These are phyloP conservation scores for Lentinula edodes DNA, from an alignment of 768 basidiomycete species.

Conservation along the genomic window DNA sequence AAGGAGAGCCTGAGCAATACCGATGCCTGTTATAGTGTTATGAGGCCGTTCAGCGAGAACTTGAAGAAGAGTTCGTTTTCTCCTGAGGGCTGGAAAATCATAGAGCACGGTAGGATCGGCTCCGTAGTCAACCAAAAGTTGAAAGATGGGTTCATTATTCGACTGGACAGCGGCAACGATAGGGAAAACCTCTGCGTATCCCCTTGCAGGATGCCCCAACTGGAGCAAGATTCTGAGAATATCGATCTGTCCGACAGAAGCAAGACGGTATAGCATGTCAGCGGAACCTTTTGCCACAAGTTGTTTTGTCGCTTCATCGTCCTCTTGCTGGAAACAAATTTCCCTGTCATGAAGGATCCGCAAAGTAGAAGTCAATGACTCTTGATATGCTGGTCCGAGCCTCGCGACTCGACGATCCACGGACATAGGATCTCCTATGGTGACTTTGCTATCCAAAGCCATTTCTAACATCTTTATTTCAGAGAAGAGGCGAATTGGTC, in stretches of 20 bases:
- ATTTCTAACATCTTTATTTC: slow-evolving; percentile 2
- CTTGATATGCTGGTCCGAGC: slow-evolving; percentile 2
- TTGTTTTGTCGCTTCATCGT: neutral
- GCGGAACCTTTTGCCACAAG: neutral
- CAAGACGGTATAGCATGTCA: slow-evolving; percentile 1
- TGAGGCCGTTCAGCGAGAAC: neutral
- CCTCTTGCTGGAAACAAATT: neutral
- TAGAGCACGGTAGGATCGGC: neutral
- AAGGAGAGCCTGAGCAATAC: neutral
- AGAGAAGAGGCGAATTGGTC: neutral
- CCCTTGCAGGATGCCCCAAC: slow-evolving; percentile 7
- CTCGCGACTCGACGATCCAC: slow-evolving; percentile 8
- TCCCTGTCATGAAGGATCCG: slow-evolving; percentile 4
- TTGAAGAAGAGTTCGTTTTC: neutral
- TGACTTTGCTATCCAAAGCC: neutral
- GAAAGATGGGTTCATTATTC: slow-evolving; percentile 7
- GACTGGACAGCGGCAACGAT: slow-evolving; percentile 8
- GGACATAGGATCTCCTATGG: slow-evolving; percentile 5
- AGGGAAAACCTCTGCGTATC: neutral
- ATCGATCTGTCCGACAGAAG: neutral
- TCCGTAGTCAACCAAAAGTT: slow-evolving; percentile 5
- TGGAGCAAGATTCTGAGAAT: slow-evolving; percentile 6
- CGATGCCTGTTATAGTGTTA: neutral
- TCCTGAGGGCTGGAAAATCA: neutral
- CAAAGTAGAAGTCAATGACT: slow-evolving; percentile 3